Conservation (phyloP, 75 land plant species). For the Sequoiadendron giganteum region DNA sequence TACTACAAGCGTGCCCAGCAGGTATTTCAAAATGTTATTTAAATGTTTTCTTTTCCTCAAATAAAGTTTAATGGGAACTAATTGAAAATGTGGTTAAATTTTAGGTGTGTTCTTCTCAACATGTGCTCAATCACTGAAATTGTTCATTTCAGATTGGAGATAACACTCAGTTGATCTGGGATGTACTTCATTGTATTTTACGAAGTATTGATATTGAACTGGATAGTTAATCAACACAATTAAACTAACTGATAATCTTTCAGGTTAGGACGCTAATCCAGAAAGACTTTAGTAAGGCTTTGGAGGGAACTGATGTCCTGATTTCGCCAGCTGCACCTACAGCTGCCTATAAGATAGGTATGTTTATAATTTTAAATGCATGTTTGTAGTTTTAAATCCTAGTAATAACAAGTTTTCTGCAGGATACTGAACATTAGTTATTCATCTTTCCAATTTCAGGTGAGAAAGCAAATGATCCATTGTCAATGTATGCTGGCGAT, state of each 20-base stretch:
- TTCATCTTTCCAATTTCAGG: constrained; percentile 41
- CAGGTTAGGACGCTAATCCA: constrained; percentile 87
- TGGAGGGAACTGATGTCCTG: constrained; percentile 66
- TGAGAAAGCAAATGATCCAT: constrained; percentile 84
- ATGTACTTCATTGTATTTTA: neutral
- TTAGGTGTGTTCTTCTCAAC: neutral
- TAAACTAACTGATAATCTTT: constrained; percentile 18
- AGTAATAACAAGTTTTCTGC: neutral
- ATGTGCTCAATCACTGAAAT: neutral
- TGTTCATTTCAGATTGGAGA: neutral
- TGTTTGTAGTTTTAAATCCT: neutral
- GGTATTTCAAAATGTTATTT: constrained; percentile 38
- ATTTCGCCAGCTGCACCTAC: constrained; percentile 95
- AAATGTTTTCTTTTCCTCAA: neutral
- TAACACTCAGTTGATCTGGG: neutral
- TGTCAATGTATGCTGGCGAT: constrained; percentile 96
- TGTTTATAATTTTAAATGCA: neutral
- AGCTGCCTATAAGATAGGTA: constrained; percentile 89
- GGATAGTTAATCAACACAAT: neutral
- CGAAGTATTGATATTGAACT: neutral
- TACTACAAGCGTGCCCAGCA: constrained; percentile 97
- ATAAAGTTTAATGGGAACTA: neutral
- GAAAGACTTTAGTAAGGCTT: constrained; percentile 70
- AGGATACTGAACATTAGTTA: neutral
- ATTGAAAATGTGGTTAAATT: neutral